Evolutionary conservation across 495 filamentous ascomycete genomes (phyloP).

Genomic region (Sordaria brevicollis): DNA sequence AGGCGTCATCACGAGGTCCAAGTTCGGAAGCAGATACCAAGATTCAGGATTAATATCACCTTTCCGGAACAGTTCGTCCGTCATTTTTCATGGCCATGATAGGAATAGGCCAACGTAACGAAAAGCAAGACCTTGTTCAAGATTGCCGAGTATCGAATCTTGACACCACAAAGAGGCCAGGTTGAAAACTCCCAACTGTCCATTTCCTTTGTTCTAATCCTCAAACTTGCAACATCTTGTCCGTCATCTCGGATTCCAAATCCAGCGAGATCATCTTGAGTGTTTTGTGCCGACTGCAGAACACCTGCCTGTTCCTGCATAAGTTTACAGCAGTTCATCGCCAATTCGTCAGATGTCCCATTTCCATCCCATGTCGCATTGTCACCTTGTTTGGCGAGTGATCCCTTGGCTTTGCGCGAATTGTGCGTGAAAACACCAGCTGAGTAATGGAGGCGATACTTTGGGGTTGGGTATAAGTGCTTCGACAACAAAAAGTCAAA

Average conservation of each 20-base stretch:
- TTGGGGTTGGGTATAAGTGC: not conserved
- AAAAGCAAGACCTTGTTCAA: not conserved
- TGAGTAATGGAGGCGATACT: conserved; percentile 7
- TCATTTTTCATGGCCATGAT: not conserved
- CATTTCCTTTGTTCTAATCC: not conserved
- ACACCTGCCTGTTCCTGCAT: not conserved
- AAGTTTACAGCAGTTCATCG: not conserved
- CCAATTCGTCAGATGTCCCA: not conserved
- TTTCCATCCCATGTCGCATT: not conserved
- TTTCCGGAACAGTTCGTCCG: not conserved
- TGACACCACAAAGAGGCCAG: not conserved
- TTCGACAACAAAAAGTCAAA: not conserved
- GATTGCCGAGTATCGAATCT: not conserved
- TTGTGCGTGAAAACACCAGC: conserved; percentile 19
- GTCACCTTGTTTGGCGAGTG: not conserved
- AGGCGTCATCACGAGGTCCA: not conserved
- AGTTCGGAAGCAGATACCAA: not conserved
- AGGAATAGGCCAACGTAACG: not conserved
- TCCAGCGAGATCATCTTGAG: not conserved
- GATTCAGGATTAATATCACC: not conserved
- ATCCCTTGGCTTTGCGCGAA: conserved; percentile 10
- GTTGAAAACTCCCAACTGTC: too few relatives aligned
- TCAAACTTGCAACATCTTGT: not conserved
- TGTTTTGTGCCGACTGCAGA: not conserved
- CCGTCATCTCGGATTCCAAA: not conserved